Percentiles rank a stretch among this genome's conserved stretches.
These are phyloP conservation scores for Moringa oleifera DNA, from an alignment of 345 rosid genomes.

Conservation along the genomic window DNA sequence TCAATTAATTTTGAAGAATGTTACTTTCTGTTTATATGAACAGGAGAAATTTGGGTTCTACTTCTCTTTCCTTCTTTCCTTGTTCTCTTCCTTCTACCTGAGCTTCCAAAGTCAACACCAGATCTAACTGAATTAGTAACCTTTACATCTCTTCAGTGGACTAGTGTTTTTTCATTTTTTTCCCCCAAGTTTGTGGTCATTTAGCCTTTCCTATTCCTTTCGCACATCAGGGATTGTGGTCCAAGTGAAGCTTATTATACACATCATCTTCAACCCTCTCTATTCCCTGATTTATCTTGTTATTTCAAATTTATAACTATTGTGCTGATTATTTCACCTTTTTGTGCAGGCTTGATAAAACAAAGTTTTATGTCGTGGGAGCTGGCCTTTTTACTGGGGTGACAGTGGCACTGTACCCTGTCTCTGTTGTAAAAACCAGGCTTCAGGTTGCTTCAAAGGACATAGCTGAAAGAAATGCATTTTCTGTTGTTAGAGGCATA, in stretches of 20 bases:
- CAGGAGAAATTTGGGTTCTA: too few species aligned
- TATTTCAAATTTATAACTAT: neutral
- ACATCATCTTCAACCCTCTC: neutral
- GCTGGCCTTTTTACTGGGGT: constrained; percentile 96
- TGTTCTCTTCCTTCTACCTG: too few species aligned
- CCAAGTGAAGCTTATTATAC: neutral
- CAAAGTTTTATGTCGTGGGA: constrained; percentile 82
- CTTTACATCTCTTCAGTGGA: neutral
- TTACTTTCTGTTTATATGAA: too few species aligned
- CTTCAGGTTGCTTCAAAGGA: constrained; percentile 92
- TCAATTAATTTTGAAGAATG: too few species aligned
- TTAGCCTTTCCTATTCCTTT: neutral
- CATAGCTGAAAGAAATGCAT: constrained; percentile 62
- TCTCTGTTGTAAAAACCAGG: constrained; percentile 88
- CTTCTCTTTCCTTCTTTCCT: too few species aligned
- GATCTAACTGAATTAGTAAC: too few species aligned
- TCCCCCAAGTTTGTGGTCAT: neutral
- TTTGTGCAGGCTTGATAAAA: constrained; percentile 82
- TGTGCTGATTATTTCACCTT: constrained; percentile 15
- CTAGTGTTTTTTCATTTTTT: too few species aligned
- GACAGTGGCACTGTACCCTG: constrained; percentile 85
- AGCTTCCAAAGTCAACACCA: too few species aligned
- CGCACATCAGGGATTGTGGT: neutral
- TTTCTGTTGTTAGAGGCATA: constrained; percentile 71
- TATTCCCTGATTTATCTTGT: too few species aligned